A percentile compares a stretch with the other conserved stretches of the same genome.
These are phyloP conservation scores for Penicillium palitans DNA, from an alignment of 2,329 filamentous ascomycete species.

Conservation along the genomic window DNA sequence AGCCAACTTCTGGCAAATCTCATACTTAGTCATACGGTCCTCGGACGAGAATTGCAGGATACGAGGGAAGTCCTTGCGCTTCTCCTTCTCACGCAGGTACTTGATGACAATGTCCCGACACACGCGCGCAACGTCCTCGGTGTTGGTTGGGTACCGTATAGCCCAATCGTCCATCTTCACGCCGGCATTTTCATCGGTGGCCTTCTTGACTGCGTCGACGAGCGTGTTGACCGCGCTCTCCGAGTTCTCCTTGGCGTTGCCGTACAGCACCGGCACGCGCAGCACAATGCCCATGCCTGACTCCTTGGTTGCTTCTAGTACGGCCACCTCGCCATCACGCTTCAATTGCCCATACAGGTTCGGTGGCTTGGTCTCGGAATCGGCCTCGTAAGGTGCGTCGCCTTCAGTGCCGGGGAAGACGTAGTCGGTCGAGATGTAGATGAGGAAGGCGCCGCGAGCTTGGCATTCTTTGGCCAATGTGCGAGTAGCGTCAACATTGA, in stretches of 20 bases:
- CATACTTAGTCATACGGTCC: slow-evolving; percentile 83
- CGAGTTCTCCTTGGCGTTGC: slow-evolving; percentile 65
- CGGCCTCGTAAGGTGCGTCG: slow-evolving; percentile 77
- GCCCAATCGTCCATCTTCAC: slow-evolving; percentile 86
- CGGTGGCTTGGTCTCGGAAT: slow-evolving; percentile 65
- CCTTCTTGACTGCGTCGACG: slow-evolving; percentile 73
- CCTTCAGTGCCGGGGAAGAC: slow-evolving; percentile 75
- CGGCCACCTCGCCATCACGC: slow-evolving; percentile 68
- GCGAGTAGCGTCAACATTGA: slow-evolving; percentile 73
- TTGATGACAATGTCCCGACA: slow-evolving; percentile 71
- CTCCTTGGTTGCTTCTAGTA: slow-evolving; percentile 60
- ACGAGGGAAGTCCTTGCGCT: slow-evolving; percentile 59
- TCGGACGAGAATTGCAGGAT: slow-evolving; percentile 86
- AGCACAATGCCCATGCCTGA: slow-evolving; percentile 67
- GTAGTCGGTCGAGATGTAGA: slow-evolving; percentile 73
- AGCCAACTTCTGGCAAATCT: slow-evolving; percentile 76
- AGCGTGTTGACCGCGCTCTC: slow-evolving; percentile 85
- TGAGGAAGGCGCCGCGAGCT: slow-evolving; percentile 50
- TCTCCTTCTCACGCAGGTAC: slow-evolving; percentile 58
- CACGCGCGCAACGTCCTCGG: slow-evolving; percentile 79
- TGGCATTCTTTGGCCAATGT: slow-evolving; percentile 67
- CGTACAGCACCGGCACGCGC: slow-evolving; percentile 82
- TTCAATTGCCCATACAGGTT: slow-evolving; percentile 80
- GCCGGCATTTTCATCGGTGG: slow-evolving; percentile 61
- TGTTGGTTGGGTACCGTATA: slow-evolving; percentile 82